Evolutionary conservation across 352 stramenopile species (phyloP), one percentile per base, ranked within the genome.

Genomic region (Phytophthora macrochlamydospora): DNA sequence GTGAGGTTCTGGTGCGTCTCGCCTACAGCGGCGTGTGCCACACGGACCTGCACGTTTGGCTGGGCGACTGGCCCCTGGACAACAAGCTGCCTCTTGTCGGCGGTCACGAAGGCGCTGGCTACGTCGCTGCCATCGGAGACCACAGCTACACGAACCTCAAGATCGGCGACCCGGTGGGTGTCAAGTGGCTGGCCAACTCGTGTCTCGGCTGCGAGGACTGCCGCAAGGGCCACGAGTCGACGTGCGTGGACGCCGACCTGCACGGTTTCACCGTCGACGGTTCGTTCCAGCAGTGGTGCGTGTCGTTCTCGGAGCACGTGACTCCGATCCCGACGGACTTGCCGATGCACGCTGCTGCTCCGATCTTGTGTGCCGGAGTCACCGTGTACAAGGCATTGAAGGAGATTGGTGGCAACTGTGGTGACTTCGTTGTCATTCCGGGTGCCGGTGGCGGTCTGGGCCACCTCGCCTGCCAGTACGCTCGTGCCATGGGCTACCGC

Each of bases 311-410:
- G 2, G 65, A 88, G 43, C 68, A 76, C 51, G 86, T 95, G 59
- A 85, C 85, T 4, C 75, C 81, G 28, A 79, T 95, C 66, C 87
- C 87, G 9, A 67, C 75, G 7, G 71, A 73, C 28, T 52, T 94
- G 18, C 46, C 63, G 2, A 62, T 85, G 24, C 56, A 70, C 28
- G 65, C 55, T 2, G 79, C 78, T 7, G 85, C 78, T n/a, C 78
- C 86, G 0, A 73, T 97, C 18, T 71, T 97, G 42, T 97, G 91
- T 62, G 88, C 89, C 28, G 91, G 91, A 24, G 83, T 97, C 37
- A 97, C 91, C 1, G 83, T 81, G 9, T 97, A 92, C 69, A 92
- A 81, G 55, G 88, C 90, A 1, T 64, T 95, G 31, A 83, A 80
- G 67, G 71, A 87, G 53, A 87, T 76, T 35, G 76, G 70, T 35